Conservation (phyloP, 1,284 basidiomycete genomes). For the Sparassis latifolia region DNA sequence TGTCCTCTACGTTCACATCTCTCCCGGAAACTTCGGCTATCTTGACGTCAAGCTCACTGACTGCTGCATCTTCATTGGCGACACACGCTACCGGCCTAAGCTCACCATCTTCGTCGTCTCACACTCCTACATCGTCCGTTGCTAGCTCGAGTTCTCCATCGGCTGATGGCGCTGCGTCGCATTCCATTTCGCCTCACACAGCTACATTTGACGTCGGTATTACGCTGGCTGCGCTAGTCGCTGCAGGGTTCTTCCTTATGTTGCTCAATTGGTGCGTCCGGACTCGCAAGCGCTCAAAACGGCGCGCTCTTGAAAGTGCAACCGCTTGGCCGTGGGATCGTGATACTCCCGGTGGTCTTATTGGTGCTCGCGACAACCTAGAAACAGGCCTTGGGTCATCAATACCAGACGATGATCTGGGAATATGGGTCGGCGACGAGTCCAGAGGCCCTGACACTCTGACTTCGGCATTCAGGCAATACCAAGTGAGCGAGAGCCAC, state of each 20-base stretch:
- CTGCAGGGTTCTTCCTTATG: conserved; percentile 32
- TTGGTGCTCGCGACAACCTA: conserved; percentile 6
- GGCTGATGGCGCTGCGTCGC: conserved; percentile 1
- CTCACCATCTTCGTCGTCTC: background rate
- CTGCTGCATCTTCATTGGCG: too few species aligned
- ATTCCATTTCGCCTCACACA: conserved; percentile 15
- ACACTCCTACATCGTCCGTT: conserved; percentile 1
- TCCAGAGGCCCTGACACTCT: background rate
- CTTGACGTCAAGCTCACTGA: too few species aligned
- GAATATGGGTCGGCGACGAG: background rate
- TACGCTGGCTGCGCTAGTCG: conserved; percentile 34
- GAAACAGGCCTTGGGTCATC: conserved; percentile 7
- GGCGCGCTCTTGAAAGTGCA: conserved; percentile 20
- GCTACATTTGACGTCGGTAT: conserved; percentile 39
- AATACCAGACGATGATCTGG: background rate
- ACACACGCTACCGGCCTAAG: too few species aligned
- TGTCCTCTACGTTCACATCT: background rate
- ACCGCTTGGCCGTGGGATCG: conserved; percentile 26
- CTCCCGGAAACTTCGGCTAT: too few species aligned
- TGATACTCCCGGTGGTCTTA: conserved; percentile 9
- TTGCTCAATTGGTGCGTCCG: conserved; percentile 35
- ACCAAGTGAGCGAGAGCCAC: background rate
- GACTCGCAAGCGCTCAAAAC: conserved; percentile 27
- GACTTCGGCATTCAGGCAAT: too few species aligned
- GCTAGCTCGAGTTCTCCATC: background rate